Conservation (phyloP, 805 yeast species). For the Zygosaccharomyces lentus region DNA sequence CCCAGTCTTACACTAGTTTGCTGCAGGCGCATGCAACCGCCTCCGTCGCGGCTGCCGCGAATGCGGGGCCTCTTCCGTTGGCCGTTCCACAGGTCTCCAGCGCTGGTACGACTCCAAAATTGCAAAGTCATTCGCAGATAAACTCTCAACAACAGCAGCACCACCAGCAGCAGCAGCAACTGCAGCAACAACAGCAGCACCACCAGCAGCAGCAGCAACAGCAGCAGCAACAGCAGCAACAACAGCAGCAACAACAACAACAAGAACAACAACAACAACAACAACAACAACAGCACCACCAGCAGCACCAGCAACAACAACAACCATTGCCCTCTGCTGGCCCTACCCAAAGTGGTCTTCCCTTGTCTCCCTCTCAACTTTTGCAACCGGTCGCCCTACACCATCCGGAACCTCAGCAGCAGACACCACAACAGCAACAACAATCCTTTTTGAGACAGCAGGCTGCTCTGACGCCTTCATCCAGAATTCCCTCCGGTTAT, state of each 20-base stretch:
- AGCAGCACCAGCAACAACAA: slow-evolving; percentile 1
- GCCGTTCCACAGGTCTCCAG: slow-evolving; percentile 7
- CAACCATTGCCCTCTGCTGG: background rate
- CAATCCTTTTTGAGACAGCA: slow-evolving; percentile 32
- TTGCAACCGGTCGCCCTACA: slow-evolving; percentile 24
- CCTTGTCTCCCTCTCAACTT: slow-evolving; percentile 18
- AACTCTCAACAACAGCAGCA: slow-evolving; percentile 4
- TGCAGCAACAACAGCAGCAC: background rate
- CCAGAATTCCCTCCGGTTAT: slow-evolving; percentile 36
- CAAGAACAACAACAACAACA: slow-evolving; percentile 9
- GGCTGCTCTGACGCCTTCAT: slow-evolving; percentile 29
- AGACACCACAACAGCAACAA: slow-evolving; percentile 24
- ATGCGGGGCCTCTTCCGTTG: slow-evolving; percentile 7
- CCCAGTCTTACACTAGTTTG: slow-evolving; percentile 35
- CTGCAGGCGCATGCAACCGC: slow-evolving; percentile 36
- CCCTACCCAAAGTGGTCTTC: background rate
- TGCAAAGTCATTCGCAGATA: slow-evolving; percentile 11
- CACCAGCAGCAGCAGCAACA: slow-evolving; percentile 7
- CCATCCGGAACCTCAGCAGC: slow-evolving; percentile 13
- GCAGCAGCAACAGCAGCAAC: background rate
- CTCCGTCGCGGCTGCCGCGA: slow-evolving; percentile 20
- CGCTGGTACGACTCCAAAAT: slow-evolving; percentile 10
- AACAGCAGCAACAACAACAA: slow-evolving; percentile 1
- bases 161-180: slow-evolving; percentile 9
- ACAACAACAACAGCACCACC: background rate